Conservation (phyloP, 352 stramenopile genomes). For the Thalassiosira hispida region DNA sequence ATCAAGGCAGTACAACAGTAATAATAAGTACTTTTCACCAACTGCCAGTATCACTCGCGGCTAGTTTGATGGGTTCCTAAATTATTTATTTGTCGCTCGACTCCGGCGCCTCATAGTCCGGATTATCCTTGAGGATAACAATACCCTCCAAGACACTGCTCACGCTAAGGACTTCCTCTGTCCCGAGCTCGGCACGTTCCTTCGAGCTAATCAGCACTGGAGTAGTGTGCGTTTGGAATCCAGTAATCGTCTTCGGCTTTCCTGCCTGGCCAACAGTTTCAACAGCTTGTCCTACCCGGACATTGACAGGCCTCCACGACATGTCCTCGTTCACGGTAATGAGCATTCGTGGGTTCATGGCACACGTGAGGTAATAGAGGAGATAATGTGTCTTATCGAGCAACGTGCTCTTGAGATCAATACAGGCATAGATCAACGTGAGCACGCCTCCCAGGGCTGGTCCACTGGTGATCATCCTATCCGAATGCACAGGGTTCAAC, state of each 20-base stretch:
- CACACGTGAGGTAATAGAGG: conserved; percentile 96
- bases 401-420: conserved; percentile 98
- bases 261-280: conserved; percentile 99
- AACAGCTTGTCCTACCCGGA: conserved; percentile 98
- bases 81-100: conserved; percentile 28
- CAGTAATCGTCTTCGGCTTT: conserved; percentile 99
- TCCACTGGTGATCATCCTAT: conserved; percentile 87
- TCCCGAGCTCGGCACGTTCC: conserved; percentile 97
- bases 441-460: conserved; percentile 95
- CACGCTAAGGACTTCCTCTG: conserved; percentile 95
- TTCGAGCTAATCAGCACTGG: conserved; percentile 97
- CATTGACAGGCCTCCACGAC: conserved; percentile 94
- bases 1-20: not conserved
- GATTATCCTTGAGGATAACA: conserved; percentile 98
- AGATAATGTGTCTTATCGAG: conserved; percentile 98
- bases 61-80: not conserved
- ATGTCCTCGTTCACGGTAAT: conserved; percentile 97
- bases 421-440: conserved; percentile 93
- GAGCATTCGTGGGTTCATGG: conserved; percentile 98
- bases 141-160: conserved; percentile 97
- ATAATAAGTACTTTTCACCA: no score
- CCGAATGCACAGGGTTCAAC: conserved; percentile 97
- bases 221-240: conserved; percentile 99
- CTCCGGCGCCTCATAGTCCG: conserved; percentile 83
- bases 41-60: not conserved